Percentiles rank a stretch among this genome's conserved stretches.
These are phyloP conservation scores for Apophysomyces elegans DNA, from an alignment of 371 early-diverging fungal genomes.

Conservation along the genomic window DNA sequence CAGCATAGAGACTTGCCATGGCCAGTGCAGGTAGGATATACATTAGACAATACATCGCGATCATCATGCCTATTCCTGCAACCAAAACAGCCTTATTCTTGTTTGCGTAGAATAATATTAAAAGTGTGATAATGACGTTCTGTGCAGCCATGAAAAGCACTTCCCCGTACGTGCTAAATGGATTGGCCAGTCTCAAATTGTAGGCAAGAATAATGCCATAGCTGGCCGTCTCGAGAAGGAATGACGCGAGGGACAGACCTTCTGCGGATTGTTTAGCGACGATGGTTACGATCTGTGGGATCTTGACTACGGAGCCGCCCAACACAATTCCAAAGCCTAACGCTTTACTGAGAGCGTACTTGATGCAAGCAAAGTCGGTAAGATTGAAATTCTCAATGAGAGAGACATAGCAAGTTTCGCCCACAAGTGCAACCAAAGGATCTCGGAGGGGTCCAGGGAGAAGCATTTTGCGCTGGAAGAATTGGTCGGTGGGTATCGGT, in stretches of 20 bases:
- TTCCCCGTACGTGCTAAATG: constrained; percentile 95
- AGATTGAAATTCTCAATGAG: constrained; percentile 71
- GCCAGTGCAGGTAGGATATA: constrained; percentile 48
- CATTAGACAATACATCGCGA: constrained; percentile 51
- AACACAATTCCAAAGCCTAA: constrained; percentile 91
- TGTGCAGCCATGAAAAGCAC: constrained; percentile 77
- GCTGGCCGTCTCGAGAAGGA: constrained; percentile 84
- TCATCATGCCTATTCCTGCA: constrained; percentile 30
- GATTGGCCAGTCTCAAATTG: constrained; percentile 79
- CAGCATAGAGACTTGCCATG: constrained; percentile 69
- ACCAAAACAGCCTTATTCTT: constrained; percentile 25
- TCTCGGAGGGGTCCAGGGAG: constrained; percentile 53
- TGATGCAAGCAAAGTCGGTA: constrained; percentile 76
- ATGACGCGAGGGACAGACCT: constrained; percentile 82
- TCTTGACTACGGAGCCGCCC: constrained; percentile 89
- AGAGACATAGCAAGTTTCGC: constrained; percentile 70
- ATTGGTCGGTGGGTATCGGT: constrained; percentile 4
- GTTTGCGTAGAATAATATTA: constrained; percentile 70
- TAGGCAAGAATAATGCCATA: constrained; percentile 82
- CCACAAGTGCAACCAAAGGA: constrained; percentile 68
- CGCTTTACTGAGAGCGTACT: constrained; percentile 84
- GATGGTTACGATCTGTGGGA: constrained; percentile 96
- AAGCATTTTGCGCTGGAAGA: constrained; percentile 22
- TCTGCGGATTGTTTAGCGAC: constrained; percentile 69
- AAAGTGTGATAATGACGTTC: constrained; percentile 74